Evolutionary conservation across 2,329 filamentous ascomycete species (phyloP), one percentile per base, ranked within the genome.

Genomic region (Fusarium aywerte): DNA sequence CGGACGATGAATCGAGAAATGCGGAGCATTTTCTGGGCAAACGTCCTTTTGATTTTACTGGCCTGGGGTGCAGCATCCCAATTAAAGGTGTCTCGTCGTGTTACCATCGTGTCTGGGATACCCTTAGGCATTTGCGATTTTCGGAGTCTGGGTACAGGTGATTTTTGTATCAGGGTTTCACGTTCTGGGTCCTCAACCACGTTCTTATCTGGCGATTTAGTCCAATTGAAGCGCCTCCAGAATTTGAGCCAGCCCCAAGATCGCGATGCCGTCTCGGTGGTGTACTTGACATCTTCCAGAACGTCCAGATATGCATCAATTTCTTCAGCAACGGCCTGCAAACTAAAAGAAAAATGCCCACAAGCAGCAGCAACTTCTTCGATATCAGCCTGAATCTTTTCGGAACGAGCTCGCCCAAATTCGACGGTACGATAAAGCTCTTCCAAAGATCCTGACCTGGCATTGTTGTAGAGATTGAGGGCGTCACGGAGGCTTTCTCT

Each of bases 281-380:
- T 81, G 65, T 91, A 86, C 76, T 96, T 94, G 38, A 98, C 80
- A 39, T 97, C 92, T 74, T 97, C 93, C 6, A 99, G 81, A 1
- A 96, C 89, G 51, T 92, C 88, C 42, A 99, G 79, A 71, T 97
- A 96, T 13, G 86, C 87, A 68, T 92, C 88, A 80, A 97, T 91
- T 74, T 97, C 93, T 75, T 97, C 92, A 0, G 93, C 94, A 74
- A 98, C 95, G 69, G 96, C 92, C 65, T 96, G 87, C 25, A 99
- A 82, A 40, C 92, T 96, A 76, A 96, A 97, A 75, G 92, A 95
- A 75, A 98, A 99, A 78, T 98, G 94, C 0, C 96, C 95, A 74
- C 96, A 99, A 57, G 94, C 96, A n/a, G 96, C 95, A 38, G 95
- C 94, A 12, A 98, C 94, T 78, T 99, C 96, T 76, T 99, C 96